Evolutionary conservation across 1,284 basidiomycete genomes (phyloP).

Genomic region (Macrocybe sp.): DNA sequence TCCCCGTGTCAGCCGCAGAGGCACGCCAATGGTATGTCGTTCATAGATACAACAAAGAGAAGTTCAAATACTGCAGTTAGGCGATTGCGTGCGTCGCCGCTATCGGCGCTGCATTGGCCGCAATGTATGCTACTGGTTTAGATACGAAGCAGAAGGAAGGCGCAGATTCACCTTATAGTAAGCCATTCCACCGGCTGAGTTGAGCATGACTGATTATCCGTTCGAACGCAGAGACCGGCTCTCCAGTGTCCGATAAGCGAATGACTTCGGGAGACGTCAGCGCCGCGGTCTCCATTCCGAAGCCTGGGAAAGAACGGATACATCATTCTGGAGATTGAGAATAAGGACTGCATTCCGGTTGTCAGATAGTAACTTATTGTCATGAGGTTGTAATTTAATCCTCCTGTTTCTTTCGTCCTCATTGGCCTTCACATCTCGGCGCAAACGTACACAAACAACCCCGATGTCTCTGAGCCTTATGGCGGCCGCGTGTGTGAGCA

Average conservation of each 20-base stretch:
- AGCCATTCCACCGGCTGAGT: conserved; percentile 7
- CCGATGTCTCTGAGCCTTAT: too few species aligned
- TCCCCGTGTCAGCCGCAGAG: conserved; percentile 13
- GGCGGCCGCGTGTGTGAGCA: too few species aligned
- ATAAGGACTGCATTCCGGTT: too few species aligned
- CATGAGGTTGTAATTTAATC: too few species aligned
- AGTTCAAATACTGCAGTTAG: conserved; percentile 13
- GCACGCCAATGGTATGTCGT: conserved; percentile 21
- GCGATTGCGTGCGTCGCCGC: conserved; percentile 24
- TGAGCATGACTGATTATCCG: background rate
- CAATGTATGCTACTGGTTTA: conserved; percentile 24
- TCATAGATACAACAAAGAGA: background rate
- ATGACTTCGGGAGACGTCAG: conserved; percentile 31
- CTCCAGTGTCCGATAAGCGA: conserved; percentile 17
- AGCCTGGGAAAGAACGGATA: conserved; percentile 21
- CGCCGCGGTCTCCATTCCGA: conserved; percentile 26
- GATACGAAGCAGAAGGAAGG: conserved; percentile 28
- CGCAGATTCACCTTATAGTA: conserved; percentile 22
- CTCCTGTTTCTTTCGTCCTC: too few species aligned
- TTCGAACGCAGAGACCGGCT: conserved; percentile 2
- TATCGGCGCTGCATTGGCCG: conserved; percentile 20
- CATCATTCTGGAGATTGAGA: conserved; percentile 2
- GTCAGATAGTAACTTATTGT: too few species aligned
- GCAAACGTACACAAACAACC: too few species aligned
- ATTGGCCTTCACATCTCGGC: too few species aligned